Evolutionary conservation across 2,329 filamentous ascomycete genomes (phyloP).

Genomic region (Fusarium setosum): DNA sequence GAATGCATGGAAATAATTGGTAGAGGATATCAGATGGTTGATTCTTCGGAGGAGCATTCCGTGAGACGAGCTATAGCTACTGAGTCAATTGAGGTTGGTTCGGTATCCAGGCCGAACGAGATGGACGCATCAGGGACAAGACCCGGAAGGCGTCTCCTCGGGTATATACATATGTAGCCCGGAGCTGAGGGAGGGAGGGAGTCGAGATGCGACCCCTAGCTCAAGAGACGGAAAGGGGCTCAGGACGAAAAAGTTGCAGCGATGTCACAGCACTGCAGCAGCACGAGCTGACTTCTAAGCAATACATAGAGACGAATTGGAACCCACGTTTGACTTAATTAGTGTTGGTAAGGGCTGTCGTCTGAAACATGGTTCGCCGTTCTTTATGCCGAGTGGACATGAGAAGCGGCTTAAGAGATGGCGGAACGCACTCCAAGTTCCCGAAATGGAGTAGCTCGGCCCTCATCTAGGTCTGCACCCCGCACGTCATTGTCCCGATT

Average conservation of each 20-base stretch:
- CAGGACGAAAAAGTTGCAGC: conserved; percentile 2
- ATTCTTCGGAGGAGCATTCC: not conserved
- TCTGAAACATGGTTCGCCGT: conserved; percentile 14
- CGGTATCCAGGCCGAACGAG: not conserved
- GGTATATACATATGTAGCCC: not conserved
- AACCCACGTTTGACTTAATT: conserved; percentile 17
- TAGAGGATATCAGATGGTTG: not conserved
- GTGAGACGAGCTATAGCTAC: not conserved
- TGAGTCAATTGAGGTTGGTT: not conserved
- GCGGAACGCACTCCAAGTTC: not conserved
- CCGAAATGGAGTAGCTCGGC: conserved; percentile 8
- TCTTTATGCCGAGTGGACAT: conserved; percentile 31
- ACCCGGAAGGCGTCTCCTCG: not conserved
- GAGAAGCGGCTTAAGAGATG: not conserved
- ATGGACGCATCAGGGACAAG: not conserved
- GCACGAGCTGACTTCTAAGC: conserved; percentile 5
- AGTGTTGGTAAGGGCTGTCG: too few species aligned
- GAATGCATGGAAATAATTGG: conserved; percentile 61
- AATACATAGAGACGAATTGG: conserved; percentile 25
- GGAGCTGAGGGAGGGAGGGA: not conserved
- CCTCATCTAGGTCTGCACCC: conserved; percentile 8
- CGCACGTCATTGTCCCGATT: conserved; percentile 42
- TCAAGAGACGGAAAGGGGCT: conserved; percentile 4
- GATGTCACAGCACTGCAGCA: not conserved
- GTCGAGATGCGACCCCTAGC: not conserved